Base-by-base conservation (phyloP, 176 grass and related monocot genomes). In the Metroxylon sagu region DNA sequence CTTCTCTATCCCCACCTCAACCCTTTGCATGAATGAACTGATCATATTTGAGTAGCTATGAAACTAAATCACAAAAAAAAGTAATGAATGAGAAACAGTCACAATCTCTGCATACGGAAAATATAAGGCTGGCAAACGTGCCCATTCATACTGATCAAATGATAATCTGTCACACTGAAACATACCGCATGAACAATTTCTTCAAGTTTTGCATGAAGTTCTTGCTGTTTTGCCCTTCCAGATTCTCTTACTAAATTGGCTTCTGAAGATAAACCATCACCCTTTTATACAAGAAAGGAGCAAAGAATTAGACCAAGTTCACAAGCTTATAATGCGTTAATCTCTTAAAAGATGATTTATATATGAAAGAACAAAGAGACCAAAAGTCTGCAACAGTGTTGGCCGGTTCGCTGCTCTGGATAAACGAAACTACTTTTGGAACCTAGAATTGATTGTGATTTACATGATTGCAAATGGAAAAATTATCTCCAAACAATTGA, bases 171-270 rank as follows among this genome's bases (percentile, higher is more conserved):
- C 25, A 18, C 23, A 54, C 72, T 10, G 54, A 43, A 5, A 80
- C 74, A 54, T 84, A 95, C 86, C 51, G 56, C 67, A 14, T 77
- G 17, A 53, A 63, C 50, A 68, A 89, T 72, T 64, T 79, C 31
- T 26, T 84, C 51, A 14, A 50, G 56, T 66, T 79, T 95, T 7
- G 56, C 43, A 48, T 29, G 50, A 29, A 95, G 69, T 59, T 62
- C 64, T 4, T 81, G 71, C 52, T 68, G 74, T 60, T 76, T 73
- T 69, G 51, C 39, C 18, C 27, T 58, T 21, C 67, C 77, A 31
- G 54, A 53, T 29, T 29, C 62, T 31, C 25, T 29, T 14, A 68
- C 53, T 8, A 18, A 29, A 60, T 79, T 74, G 26, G 56, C 60
- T 60, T 84, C 83, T 2, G 65, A 69, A 49, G 66, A 54, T 65